These are phyloP conservation scores for Colletotrichum sansevieriae DNA, from an alignment of 2,329 filamentous ascomycete genomes.

Conservation along the genomic window DNA sequence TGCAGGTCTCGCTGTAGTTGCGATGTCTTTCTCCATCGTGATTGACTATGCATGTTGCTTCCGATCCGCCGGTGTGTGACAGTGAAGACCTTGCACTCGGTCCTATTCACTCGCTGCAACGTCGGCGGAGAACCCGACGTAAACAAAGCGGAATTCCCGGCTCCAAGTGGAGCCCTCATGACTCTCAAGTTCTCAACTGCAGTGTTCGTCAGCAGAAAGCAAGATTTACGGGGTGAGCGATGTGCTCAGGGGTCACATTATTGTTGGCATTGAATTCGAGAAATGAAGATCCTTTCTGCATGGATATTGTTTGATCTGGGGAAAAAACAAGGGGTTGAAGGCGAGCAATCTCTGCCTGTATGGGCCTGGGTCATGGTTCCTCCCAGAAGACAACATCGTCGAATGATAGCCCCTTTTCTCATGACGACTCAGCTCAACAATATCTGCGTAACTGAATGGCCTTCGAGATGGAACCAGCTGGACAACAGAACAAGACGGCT, in stretches of 20 bases:
- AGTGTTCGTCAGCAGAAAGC: background rate
- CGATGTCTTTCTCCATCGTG: background rate
- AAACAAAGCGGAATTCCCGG: conserved; percentile 32
- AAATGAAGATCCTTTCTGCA: background rate
- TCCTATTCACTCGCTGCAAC: conserved; percentile 15
- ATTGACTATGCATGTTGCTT: conserved; percentile 1
- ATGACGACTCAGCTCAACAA: background rate
- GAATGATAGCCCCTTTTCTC: background rate
- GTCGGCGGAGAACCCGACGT: conserved; percentile 28
- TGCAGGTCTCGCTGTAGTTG: conserved; percentile 18
- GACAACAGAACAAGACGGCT: conserved; percentile 6
- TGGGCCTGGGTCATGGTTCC: background rate
- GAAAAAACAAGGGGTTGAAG: background rate
- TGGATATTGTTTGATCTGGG: background rate
- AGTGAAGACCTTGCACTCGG: conserved; percentile 16
- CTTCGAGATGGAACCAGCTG: background rate
- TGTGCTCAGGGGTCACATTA: background rate
- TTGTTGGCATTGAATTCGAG: background rate
- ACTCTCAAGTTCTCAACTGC: background rate
- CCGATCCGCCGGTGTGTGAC: conserved; percentile 12
- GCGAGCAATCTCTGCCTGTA: background rate
- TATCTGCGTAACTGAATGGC: background rate
- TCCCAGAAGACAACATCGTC: background rate
- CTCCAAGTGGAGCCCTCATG: background rate
- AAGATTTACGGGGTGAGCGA: background rate